These are phyloP conservation scores for Sphagnum magellanicum DNA, from an alignment of 228 moss, liverwort and hornwort species.

Conservation along the genomic window DNA sequence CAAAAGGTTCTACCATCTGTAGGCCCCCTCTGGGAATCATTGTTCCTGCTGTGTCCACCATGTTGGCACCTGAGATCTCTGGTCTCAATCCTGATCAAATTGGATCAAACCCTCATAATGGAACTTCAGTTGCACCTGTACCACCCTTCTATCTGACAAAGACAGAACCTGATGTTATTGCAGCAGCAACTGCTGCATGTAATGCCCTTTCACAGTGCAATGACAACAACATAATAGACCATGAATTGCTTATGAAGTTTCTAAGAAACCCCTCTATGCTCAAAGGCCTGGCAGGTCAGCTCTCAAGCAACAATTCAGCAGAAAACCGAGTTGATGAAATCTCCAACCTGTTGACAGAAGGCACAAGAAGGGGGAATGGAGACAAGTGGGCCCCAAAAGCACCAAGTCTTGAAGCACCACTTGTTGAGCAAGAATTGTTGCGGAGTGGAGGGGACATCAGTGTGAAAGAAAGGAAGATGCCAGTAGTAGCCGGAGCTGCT, in stretches of 20 bases:
- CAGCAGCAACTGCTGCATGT: conserved; percentile 51
- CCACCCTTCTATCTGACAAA: background rate
- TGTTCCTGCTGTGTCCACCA: too few species aligned
- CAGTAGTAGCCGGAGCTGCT: conserved; percentile 16
- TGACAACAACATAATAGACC: conserved; percentile 46
- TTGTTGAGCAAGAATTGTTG: background rate
- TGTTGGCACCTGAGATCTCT: too few species aligned
- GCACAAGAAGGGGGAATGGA: conserved; percentile 20
- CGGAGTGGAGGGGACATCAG: background rate
- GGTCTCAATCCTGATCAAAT: too few species aligned
- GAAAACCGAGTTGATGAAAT: conserved; percentile 1
- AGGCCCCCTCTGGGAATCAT: too few species aligned
- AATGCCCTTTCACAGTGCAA: conserved; percentile 47
- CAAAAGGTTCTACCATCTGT: too few species aligned
- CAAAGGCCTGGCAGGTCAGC: conserved; percentile 16
- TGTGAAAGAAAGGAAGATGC: conserved; percentile 11
- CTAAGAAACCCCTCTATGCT: conserved; percentile 59
- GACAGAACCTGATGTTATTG: conserved; percentile 46
- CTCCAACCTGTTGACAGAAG: conserved; percentile 13
- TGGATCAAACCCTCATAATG: too few species aligned
- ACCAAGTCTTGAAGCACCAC: background rate
- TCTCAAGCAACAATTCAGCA: too few species aligned
- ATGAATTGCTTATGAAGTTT: conserved; percentile 50
- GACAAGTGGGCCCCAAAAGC: conserved; percentile 26
- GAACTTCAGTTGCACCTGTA: too few species aligned